These are phyloP conservation scores for Beauveria caledonica DNA, from an alignment of 2,329 filamentous ascomycete species.

Conservation along the genomic window DNA sequence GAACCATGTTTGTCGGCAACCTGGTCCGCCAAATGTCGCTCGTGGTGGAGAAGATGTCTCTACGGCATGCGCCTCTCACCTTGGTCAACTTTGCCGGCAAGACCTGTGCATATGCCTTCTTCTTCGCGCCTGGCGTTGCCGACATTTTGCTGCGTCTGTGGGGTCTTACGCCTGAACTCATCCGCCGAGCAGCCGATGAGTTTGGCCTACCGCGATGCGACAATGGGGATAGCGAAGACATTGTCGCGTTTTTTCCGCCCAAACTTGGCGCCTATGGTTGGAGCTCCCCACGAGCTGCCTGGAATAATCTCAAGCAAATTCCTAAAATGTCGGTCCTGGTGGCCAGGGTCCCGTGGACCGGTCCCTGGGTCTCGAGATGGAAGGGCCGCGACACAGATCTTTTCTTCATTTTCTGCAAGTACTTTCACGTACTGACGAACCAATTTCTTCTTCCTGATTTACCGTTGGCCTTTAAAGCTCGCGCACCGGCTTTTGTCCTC, in stretches of 20 bases:
- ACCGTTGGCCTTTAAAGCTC: constrained; percentile 45
- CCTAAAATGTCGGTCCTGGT: constrained; percentile 59
- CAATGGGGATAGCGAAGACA: constrained; percentile 51
- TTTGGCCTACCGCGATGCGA: constrained; percentile 54
- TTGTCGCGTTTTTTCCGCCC: constrained; percentile 63
- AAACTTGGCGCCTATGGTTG: constrained; percentile 49
- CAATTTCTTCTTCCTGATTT: constrained; percentile 57
- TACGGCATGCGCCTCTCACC: constrained; percentile 57
- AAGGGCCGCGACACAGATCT: constrained; percentile 79
- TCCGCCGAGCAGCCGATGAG: constrained; percentile 65
- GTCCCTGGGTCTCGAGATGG: constrained; percentile 80
- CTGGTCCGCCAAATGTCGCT: constrained; percentile 75
- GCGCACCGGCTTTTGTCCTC: constrained; percentile 69
- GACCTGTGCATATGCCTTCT: constrained; percentile 86
- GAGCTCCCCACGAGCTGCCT: constrained; percentile 42
- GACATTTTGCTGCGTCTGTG: constrained; percentile 78
- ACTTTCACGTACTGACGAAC: constrained; percentile 71
- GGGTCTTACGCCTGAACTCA: constrained; percentile 58
- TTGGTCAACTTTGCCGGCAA: constrained; percentile 83
- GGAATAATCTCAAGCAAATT: constrained; percentile 54
- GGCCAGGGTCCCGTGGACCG: constrained; percentile 72
- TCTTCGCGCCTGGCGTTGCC: constrained; percentile 80
- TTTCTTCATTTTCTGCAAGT: constrained; percentile 86
- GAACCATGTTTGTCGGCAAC: constrained; percentile 78
- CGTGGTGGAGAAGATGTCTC: constrained; percentile 81